Evolutionary conservation across 2,329 filamentous ascomycete species (phyloP), one percentile per base, ranked within the genome.

Genomic region (Fusarium sp.): DNA sequence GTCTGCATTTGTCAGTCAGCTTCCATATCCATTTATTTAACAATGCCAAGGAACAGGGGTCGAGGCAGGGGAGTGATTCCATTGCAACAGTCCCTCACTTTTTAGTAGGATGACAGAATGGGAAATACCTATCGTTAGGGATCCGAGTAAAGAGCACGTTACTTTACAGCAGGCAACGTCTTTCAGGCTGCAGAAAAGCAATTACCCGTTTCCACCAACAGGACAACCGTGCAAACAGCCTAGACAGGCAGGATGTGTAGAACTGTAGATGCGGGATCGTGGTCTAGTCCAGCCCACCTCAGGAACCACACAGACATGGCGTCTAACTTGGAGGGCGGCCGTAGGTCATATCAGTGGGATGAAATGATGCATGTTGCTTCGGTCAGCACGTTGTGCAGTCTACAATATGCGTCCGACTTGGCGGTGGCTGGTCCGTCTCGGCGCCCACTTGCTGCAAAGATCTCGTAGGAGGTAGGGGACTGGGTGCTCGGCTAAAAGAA

Each of bases 21-120:
- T 68, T 49, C 39, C 34, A 61, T 53, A 54, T 42, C 43, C 40
- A 46, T 49, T 56, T 36, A 20, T 61, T 56, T 51, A 50, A 39
- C 49, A 43, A 67, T 44, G 65, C 65, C 54, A 60, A 70, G 61
- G 42, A 56, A 55, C 69, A 72, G 50, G 64, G 69, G 56, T 55
- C 55, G 20, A 36, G 28, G 40, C 28, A 54, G 24, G 46, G 50
- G 38, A 42, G 21, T 21, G 38, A 61, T 23, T 43, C 17, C 47
- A 40, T 26, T 52, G 30, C 38, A 40, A 40, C 9, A 45, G 26
- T 45, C 34, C 45, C 44, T 69, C 55, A 46, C 56, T 47, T 62
- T 50, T 44, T 60, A 53, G 8, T 26, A 45, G 46, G 19, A 32
- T 56, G 24, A 15, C 40, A 45, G 26, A 11, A 10, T 28, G 26